Evolutionary conservation across 2,329 filamentous ascomycete species (phyloP), one percentile per base, ranked within the genome.

Genomic region (Claviceps purpurea): DNA sequence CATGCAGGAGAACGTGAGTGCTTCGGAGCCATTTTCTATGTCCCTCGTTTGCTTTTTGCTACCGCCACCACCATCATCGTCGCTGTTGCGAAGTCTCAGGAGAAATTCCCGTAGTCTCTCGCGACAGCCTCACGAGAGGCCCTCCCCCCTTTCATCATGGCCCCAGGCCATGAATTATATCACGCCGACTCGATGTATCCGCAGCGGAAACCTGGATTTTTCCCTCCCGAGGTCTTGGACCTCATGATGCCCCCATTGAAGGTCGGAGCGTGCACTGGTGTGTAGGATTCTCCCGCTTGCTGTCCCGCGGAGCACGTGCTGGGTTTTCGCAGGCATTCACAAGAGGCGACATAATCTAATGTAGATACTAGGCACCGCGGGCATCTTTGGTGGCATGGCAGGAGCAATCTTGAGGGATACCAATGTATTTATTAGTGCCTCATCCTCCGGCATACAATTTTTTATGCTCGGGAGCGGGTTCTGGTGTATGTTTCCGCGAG

Each of bases 381-480:
- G 86, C 37, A 64, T 84, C 26, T 64, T 86, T 34, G 73, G 80
- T 50, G 85, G 85, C 39, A 82, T 85, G 50, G 77, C 84, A 49
- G 76, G 78, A 39, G 89, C 88, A 30, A 84, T 94, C 47, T 66
- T 90, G 47, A 77, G 81, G 53, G 84, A 84, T 18, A 75, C 73
- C 22, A 79, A 77, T 14, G 83, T 87, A 4, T 75, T 81, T 2
- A 68, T 91, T 6, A 91, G 89, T 68, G 84, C 87, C 0, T 59
- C 84, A 13, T 76, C 83, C 40, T 82, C 84, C 22, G 85, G 87
- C 18, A 72, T 87, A 42, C 89, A 95, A 69, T 95, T 87, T 79
- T 88, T 88, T 66, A 76, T 79, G 43, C 75, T 94, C 41, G 88
- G 88, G 39, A 80, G 78, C 47, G 85, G 80, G 16, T 96, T 84